Evolutionary conservation across 2,329 filamentous ascomycete genomes (phyloP).

Genomic region (Sodiomyces alkalinus): DNA sequence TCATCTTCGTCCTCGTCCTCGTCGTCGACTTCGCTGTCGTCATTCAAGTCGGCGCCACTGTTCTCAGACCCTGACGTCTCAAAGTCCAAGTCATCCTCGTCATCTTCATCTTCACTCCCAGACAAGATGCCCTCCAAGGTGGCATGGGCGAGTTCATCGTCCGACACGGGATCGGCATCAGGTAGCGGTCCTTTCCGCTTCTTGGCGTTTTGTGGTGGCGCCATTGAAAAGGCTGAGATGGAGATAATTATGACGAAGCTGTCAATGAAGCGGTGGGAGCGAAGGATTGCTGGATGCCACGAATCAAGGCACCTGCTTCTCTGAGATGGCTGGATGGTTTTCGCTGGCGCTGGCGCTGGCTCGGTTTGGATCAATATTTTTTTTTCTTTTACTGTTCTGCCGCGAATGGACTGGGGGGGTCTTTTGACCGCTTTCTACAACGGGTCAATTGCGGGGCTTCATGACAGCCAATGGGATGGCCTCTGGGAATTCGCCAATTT

Average conservation of each 20-base stretch:
- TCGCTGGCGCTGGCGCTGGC: background rate
- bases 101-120: constrained; percentile 40
- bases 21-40: constrained; percentile 16
- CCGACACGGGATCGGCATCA: constrained; percentile 38
- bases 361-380: constrained; percentile 4
- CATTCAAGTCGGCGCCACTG: constrained; percentile 15
- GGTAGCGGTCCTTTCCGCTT: constrained; percentile 51
- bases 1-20: constrained; percentile 25
- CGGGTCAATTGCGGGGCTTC: no score
- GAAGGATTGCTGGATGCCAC: no score
- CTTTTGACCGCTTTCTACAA: background rate
- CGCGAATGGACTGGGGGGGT: constrained; percentile 1
- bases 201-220: constrained; percentile 25
- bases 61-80: constrained; percentile 21
- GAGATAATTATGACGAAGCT: no score
- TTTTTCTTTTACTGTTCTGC: constrained; percentile 11
- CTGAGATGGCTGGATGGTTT: background rate
- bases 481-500: no score
- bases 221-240: no score
- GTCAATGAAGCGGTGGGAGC: no score
- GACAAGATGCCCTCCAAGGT: constrained; percentile 41
- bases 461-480: no score
- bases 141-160: constrained; percentile 42
- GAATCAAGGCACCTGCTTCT: background rate
- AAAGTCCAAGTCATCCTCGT: constrained; percentile 42